A percentile compares a stretch with the other conserved stretches of the same genome.
Conservation (phyloP, 495 filamentous ascomycete species). For the Hypoxylon cercidicola region DNA sequence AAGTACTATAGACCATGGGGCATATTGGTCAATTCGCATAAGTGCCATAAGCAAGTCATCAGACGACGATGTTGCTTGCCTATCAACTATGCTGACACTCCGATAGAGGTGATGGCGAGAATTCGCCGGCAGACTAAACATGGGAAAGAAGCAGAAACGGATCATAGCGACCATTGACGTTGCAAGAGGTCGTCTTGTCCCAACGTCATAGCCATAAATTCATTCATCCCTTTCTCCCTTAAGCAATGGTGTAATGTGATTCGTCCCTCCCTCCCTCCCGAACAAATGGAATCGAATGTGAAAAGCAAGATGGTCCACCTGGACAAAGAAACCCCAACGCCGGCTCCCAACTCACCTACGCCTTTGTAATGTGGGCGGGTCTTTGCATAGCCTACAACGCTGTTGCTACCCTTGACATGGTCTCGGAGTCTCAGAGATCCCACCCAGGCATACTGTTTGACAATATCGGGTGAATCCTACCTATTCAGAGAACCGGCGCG, state of each 20-base stretch:
- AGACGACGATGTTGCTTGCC: no score
- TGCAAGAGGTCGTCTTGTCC: not conserved
- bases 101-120: no score
- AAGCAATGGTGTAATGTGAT: conserved; percentile 11
- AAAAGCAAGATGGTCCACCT: conserved; percentile 7
- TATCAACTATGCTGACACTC: no score
- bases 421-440: not conserved
- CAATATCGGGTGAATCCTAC: not conserved
- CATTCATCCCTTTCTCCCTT: not conserved
- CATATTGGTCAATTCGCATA: no score
- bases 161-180: conserved; percentile 10
- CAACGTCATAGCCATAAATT: not conserved
- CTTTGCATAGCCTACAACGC: not conserved
- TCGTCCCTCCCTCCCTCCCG: conserved; percentile 3
- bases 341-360: conserved; percentile 17
- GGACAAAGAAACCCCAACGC: conserved; percentile 37
- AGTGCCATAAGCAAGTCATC: not conserved
- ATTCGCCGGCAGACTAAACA: not conserved
- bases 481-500: conserved; percentile 41
- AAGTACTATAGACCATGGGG: no score
- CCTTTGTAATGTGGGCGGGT: conserved; percentile 7
- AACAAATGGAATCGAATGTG: conserved; percentile 29
- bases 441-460: not conserved
- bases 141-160: conserved; percentile 21
- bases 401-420: not conserved